Evolutionary conservation across 768 basidiomycete genomes (phyloP), one percentile per base, ranked within the genome.

Genomic region (Tricholoma hemisulphureum): DNA sequence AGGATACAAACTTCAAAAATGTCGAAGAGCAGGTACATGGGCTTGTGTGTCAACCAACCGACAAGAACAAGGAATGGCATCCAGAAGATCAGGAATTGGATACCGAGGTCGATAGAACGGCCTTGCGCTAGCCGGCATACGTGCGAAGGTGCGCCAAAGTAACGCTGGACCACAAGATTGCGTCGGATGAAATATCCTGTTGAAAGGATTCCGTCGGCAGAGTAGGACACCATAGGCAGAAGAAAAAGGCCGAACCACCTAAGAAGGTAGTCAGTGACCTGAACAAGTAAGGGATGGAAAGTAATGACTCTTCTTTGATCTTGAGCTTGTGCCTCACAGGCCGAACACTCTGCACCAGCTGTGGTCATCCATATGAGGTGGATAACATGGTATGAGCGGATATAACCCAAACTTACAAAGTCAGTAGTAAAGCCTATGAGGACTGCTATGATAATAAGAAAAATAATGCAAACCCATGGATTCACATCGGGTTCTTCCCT

Each of bases 21-120:
- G 66, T 90, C 88, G 63, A 91, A 90, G 35, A 91, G 73, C 21
- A 91, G 69, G 6, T 76, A 73, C 66, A 91, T 68, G 0, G 88
- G 87, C 63, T 77, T 85, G 53, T 71, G 64, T 4, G 75, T 72
- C 78, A 83, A 84, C 89, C 89, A 91, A 1, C 80, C 85, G 13
- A 89, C 68, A 11, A 91, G 68, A 4, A 87, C 81, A 35, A 90
- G 65, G 60, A 89, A 74, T 0, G 89, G 89, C 81, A 86, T 83
- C 88, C 89, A 91, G 70, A 89, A 88, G n/a, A 89, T 73, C n/a
- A 79, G 76, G 70, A 91, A 90, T 64, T 91, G 88, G 55, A 91
- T 88, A 63, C 83, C 85, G 54, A 90, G 76, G 67, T 91, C 88
- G 57, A 90, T 91, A 2, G 87, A 84, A 23, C 84, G 80, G 0